These are phyloP conservation scores for Boechera stricta DNA, from an alignment of 345 rosid species.

Conservation along the genomic window DNA sequence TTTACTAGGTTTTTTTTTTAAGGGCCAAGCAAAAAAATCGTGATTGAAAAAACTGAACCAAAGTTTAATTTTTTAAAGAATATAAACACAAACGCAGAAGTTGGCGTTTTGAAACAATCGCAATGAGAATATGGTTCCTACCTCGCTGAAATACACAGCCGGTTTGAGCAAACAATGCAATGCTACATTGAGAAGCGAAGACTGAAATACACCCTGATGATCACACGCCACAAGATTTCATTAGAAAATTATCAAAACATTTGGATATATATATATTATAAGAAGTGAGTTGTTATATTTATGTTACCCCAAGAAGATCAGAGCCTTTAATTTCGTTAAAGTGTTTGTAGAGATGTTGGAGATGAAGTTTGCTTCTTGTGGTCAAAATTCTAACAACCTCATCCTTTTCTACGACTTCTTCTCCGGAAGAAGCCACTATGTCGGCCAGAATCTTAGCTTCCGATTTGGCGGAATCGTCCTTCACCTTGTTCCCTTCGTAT, in stretches of 20 bases:
- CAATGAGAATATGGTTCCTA: conserved; percentile 26
- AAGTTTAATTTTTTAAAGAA: too few species aligned
- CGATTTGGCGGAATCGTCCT: conserved; percentile 62
- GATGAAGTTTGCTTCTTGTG: conserved; percentile 85
- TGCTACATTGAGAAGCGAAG: conserved; percentile 52
- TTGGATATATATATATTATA: background rate
- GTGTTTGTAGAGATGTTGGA: conserved; percentile 54
- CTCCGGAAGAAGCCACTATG: conserved; percentile 50
- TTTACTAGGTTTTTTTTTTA: too few species aligned
- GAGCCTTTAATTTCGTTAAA: conserved; percentile 59
- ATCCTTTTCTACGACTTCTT: conserved; percentile 57
- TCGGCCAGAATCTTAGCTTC: conserved; percentile 62
- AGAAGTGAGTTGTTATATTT: background rate
- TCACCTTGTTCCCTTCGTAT: conserved; percentile 74
- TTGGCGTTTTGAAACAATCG: background rate
- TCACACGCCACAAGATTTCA: conserved; percentile 19
- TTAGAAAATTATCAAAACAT: conserved; percentile 10
- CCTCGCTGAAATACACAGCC: conserved; percentile 71
- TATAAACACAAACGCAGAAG: too few species aligned
- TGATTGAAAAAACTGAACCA: too few species aligned
- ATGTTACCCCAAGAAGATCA: conserved; percentile 57
- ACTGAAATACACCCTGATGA: conserved; percentile 60
- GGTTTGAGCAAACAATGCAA: conserved; percentile 73
- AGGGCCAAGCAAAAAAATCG: too few species aligned
- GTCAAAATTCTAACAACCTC: conserved; percentile 72